phyloP scores from a whole-genome alignment of 2,329 filamentous ascomycete genomes.

The Sarocladium strictum region DNA sequence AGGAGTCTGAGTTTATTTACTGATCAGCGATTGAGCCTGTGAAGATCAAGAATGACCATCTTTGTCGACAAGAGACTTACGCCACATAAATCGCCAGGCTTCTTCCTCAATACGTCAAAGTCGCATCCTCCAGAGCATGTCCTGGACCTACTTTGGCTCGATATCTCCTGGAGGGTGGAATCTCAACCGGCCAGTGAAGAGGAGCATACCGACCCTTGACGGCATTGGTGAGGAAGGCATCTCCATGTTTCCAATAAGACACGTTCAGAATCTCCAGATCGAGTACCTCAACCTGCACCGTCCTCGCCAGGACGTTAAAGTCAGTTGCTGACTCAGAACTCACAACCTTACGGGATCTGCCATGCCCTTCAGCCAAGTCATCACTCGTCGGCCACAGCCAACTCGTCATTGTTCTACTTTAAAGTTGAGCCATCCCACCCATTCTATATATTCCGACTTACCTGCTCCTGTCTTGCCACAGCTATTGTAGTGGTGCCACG shows the following conservation, averaged over 20 bases:
- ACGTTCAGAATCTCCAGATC: slow-evolving; percentile 14
- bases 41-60: slow-evolving; percentile 15
- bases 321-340: slow-evolving; percentile 28
- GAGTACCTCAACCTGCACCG: slow-evolving; percentile 11
- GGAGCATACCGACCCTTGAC: slow-evolving; percentile 19
- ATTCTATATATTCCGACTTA: too few species aligned
- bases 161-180: slow-evolving; percentile 14
- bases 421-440: slow-evolving; percentile 41
- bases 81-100: slow-evolving; percentile 10
- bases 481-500: too few species aligned
- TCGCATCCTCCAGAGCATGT: slow-evolving; percentile 17
- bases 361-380: slow-evolving; percentile 30
- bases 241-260: slow-evolving; percentile 17
- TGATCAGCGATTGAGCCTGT: background rate
- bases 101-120: slow-evolving; percentile 13
- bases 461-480: too few species aligned
- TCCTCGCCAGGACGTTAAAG: slow-evolving; percentile 30
- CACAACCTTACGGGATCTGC: slow-evolving; percentile 32
- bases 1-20: too few species aligned
- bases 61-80: slow-evolving; percentile 19
- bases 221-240: slow-evolving; percentile 16
- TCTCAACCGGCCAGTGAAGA: slow-evolving; percentile 10
- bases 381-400: slow-evolving; percentile 39
- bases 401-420: too few species aligned
- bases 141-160: slow-evolving; percentile 9